Base-by-base conservation (phyloP, 2,329 filamentous ascomycete genomes). In the Zymoseptoria tritici region DNA sequence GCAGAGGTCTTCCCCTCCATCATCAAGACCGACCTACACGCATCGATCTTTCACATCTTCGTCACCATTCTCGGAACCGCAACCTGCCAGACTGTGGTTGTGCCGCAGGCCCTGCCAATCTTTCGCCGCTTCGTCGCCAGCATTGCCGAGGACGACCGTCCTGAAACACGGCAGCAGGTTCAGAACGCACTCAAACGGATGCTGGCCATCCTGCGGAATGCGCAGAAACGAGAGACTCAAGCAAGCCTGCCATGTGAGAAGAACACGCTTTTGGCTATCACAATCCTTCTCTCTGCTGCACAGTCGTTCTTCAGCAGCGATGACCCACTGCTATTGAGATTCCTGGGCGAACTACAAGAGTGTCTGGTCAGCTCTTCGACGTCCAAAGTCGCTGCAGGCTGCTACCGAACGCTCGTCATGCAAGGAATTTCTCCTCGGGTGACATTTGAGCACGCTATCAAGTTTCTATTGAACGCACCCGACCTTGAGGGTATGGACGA, bases 11-110 rank as follows among this genome's bases (percentile, higher is more conserved):
- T 99, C 76, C 95, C 95, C 0, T 86, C 90, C 2, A 92, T 99
- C 68, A 99, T 99, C 78, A 94, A 94, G 72, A 93, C 91, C 9
- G 94, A 99, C 73, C 81, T 99, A 6, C 91, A 97, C 71, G 93
- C 94, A 49, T 97, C 93, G 70, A 96, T 97, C 66, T 84, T 99
- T 55, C 92, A 99, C 77, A 96, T 97, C 58, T 97, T 97, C 71
- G 89, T 90, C 57, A 96, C 91, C 0, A 94, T 96, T 59, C 83
- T 99, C 11, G 89, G 90, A 13, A 97, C 91, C 0, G 88, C 90
- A 0, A 81, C 85, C 9, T 97, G 93, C 70, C 95, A 99, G 75
- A 85, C 90, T 24, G 83, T 90, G 46, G 90, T 97, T 31, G 87
- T 97, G 0, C 93, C 94, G 0, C 90, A 95, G 74, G 87, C 91